These are phyloP conservation scores for Ilyonectria robusta DNA, from an alignment of 2,329 filamentous ascomycete species.

Conservation along the genomic window DNA sequence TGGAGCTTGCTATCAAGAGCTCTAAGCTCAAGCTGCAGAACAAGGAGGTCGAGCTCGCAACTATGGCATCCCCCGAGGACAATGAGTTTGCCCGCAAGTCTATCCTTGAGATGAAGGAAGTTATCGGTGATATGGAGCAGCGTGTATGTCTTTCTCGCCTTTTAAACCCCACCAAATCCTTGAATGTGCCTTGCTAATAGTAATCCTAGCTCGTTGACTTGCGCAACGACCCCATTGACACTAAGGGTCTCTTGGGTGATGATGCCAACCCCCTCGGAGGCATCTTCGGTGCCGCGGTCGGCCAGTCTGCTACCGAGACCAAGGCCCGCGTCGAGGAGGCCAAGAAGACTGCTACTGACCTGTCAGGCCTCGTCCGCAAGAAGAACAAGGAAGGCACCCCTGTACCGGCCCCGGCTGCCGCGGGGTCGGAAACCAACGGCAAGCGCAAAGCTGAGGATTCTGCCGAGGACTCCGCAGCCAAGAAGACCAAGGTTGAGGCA, in stretches of 20 bases:
- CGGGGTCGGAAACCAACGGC: slow-evolving; percentile 55
- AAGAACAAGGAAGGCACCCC: slow-evolving; percentile 63
- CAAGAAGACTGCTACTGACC: slow-evolving; percentile 80
- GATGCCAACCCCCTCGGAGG: slow-evolving; percentile 65
- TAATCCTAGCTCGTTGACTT: slow-evolving; percentile 75
- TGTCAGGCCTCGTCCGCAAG: slow-evolving; percentile 82
- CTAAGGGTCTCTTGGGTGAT: slow-evolving; percentile 56
- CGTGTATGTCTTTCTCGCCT: slow-evolving; percentile 65
- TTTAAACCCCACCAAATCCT: neutral
- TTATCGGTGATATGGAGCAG: slow-evolving; percentile 84
- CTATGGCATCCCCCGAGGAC: slow-evolving; percentile 75
- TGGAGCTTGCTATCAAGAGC: slow-evolving; percentile 81
- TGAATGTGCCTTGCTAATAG: slow-evolving; percentile 17
- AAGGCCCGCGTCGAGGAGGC: slow-evolving; percentile 79
- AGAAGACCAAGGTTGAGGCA: slow-evolving; percentile 53
- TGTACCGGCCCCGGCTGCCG: slow-evolving; percentile 42
- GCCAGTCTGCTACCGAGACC: slow-evolving; percentile 72
- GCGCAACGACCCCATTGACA: slow-evolving; percentile 68
- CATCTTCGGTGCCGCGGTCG: slow-evolving; percentile 74
- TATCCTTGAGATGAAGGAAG: slow-evolving; percentile 82
- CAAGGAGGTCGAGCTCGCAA: slow-evolving; percentile 77
- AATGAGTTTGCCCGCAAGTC: slow-evolving; percentile 73
- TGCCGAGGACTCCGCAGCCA: slow-evolving; percentile 48
- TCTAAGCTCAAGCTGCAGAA: slow-evolving; percentile 79
- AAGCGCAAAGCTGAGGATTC: slow-evolving; percentile 54